Base-by-base conservation (phyloP, 192 early-diverging fungal species). In the Chytriomyces sp. region DNA sequence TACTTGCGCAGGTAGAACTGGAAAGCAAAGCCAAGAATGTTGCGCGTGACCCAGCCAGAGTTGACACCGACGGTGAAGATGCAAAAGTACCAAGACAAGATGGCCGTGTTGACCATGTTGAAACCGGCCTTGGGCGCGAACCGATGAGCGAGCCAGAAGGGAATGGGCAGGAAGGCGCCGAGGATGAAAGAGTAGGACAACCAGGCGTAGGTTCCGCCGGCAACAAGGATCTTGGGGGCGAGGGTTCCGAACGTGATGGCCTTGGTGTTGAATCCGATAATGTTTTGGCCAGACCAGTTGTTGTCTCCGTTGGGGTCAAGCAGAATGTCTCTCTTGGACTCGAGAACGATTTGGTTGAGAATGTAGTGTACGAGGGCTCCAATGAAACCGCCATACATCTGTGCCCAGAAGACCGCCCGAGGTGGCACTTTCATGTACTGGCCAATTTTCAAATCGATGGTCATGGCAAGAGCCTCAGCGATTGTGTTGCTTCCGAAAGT, bases 171-270 rank as follows among this genome's bases (percentile, higher is more conserved):
- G 63, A 64, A 0, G 36, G 30, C 6, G 6, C 63, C 63, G 39
- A 93, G 74, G 60, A 88, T 81, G 71, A 85, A 70, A 53, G 80
- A 86, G 26, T 80, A 72, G 12, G 72, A 63, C 5, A 64, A 38
- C 53, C 63, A 64, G 22, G 81, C 74, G 81, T 90, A 90, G 6
- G 78, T 74, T 60, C 81, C 90, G 71, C 82, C 90, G 75, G 81
- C 70, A 31, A 85, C 85, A 69, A 92, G 89, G 81, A 91, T 87
- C 52, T 83, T 86, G 33, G 72, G 76, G 6, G 38, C 63, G 14
- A 64, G 6, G 5, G 90, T 80, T 64, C 93, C 93, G 90, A 90
- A 94, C 38, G 93, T 90, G 12, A 93, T 82, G 12, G 89, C 90
- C 0, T 89, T 87, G 1, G 90, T 89, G 66, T 86, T 89, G 77